Percentiles rank a stretch among this genome's conserved stretches.
phyloP scores from a whole-genome alignment of 345 rosid species.

The Raphanus sativus region DNA sequence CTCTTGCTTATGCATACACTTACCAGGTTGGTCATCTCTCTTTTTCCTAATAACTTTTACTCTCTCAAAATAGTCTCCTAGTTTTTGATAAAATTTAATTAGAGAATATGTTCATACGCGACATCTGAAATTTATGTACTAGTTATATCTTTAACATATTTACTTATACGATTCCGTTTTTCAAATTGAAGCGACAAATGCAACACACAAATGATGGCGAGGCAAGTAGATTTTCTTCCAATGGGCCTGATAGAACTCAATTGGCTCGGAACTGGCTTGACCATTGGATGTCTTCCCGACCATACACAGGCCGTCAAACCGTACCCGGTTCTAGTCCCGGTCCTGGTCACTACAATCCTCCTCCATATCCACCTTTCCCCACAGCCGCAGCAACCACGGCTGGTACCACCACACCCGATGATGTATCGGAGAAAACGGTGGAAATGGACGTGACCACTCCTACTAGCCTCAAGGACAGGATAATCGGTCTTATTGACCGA shows the following conservation, averaged over 20 bases:
- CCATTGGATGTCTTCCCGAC: conserved; percentile 90
- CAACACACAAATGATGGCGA: conserved; percentile 47
- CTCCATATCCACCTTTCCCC: conserved; percentile 55
- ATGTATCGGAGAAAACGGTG: conserved; percentile 78
- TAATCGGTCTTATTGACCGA: conserved; percentile 27
- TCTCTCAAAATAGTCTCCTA: not conserved
- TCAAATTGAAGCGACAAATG: conserved; percentile 34
- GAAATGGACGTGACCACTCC: conserved; percentile 67
- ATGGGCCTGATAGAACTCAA: conserved; percentile 53
- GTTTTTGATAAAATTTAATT: not conserved
- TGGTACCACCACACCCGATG: conserved; percentile 50
- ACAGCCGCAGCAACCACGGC: conserved; percentile 43
- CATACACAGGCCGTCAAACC: conserved; percentile 46
- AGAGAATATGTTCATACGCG: not conserved
- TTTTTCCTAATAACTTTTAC: not conserved
- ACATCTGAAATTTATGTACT: not conserved
- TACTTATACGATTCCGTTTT: not conserved
- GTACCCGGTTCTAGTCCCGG: conserved; percentile 46
- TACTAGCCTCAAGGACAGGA: conserved; percentile 28
- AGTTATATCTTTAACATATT: not conserved
- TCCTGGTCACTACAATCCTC: conserved; percentile 45
- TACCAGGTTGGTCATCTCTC: conserved; percentile 55
- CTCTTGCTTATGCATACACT: conserved; percentile 92
- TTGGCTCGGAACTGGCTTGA: conserved; percentile 98
- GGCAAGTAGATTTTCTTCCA: conserved; percentile 28